These are phyloP conservation scores for Diaporthe vexans DNA, from an alignment of 2,329 filamentous ascomycete genomes.

Conservation along the genomic window DNA sequence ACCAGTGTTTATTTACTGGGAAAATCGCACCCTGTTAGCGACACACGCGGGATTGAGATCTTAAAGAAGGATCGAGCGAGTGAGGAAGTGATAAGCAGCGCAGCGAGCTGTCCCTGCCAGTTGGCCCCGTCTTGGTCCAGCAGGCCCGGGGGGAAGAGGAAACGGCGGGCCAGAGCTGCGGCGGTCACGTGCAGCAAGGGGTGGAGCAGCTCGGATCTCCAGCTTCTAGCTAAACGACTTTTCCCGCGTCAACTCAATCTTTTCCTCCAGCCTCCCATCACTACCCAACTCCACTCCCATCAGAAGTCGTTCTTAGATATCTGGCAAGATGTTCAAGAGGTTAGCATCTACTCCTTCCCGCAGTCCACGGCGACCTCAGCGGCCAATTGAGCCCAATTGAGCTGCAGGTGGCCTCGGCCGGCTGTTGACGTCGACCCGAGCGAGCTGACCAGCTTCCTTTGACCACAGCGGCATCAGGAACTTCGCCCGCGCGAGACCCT, in stretches of 20 bases:
- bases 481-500: constrained; percentile 70
- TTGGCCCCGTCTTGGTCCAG: background rate
- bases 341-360: constrained; percentile 62
- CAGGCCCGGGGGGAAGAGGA: background rate
- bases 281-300: constrained; percentile 68
- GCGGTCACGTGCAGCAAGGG: constrained; percentile 27
- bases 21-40: no score
- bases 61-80: background rate
- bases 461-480: constrained; percentile 72
- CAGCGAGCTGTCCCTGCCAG: background rate
- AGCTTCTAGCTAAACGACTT: constrained; percentile 38
- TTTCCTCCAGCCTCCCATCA: constrained; percentile 58
- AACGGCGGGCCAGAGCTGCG: background rate
- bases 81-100: background rate
- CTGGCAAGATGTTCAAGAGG: constrained; percentile 87
- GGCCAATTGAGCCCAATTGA: constrained; percentile 67
- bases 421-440: constrained; percentile 35
- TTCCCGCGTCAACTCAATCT: constrained; percentile 41
- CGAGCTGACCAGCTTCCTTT: constrained; percentile 49
- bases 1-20: no score
- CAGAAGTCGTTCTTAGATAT: constrained; percentile 75
- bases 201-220: constrained; percentile 35
- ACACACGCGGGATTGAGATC: background rate
- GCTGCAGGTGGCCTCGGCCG: constrained; percentile 53
- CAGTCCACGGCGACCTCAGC: constrained; percentile 44